Evolutionary conservation across 768 basidiomycete genomes (phyloP).

Genomic region (Lentinula lateritia): DNA sequence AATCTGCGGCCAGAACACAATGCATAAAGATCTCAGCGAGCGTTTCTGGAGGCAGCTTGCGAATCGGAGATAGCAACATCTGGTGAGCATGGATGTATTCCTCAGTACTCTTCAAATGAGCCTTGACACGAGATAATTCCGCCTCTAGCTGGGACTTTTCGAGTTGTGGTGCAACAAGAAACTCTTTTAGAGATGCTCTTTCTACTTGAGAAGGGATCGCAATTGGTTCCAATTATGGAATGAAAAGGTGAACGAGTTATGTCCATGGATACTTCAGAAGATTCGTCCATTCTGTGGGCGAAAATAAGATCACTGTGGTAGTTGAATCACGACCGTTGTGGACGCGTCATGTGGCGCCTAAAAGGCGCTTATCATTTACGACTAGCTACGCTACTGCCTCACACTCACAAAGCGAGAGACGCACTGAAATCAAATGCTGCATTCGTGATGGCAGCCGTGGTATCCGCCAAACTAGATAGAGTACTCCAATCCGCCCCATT

Average conservation of each 20-base stretch:
- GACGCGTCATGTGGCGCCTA: neutral
- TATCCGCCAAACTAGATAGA: conserved; percentile 9
- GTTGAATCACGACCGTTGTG: neutral
- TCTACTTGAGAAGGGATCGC: neutral
- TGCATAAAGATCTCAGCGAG: conserved; percentile 20
- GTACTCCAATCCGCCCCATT: conserved; percentile 17
- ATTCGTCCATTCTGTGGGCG: too few relatives aligned
- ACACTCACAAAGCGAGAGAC: conserved; percentile 9
- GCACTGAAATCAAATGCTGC: conserved; percentile 20
- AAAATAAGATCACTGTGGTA: too few relatives aligned
- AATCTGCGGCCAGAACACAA: conserved; percentile 17
- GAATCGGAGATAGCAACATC: conserved; percentile 19
- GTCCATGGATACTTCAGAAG: neutral
- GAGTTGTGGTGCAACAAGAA: neutral
- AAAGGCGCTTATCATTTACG: neutral
- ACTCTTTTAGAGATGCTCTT: neutral
- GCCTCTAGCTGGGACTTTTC: neutral
- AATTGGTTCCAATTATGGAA: neutral
- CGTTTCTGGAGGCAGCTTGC: conserved; percentile 18
- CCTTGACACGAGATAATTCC: neutral
- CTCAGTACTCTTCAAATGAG: neutral
- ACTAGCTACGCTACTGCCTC: too few relatives aligned
- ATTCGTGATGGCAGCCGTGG: conserved; percentile 9
- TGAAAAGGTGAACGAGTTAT: neutral
- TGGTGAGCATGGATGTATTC: conserved; percentile 14